A percentile compares a stretch with the other conserved stretches of the same genome.
These are phyloP conservation scores for Vigna unguiculata DNA, from an alignment of 306 rosid species.

Conservation along the genomic window DNA sequence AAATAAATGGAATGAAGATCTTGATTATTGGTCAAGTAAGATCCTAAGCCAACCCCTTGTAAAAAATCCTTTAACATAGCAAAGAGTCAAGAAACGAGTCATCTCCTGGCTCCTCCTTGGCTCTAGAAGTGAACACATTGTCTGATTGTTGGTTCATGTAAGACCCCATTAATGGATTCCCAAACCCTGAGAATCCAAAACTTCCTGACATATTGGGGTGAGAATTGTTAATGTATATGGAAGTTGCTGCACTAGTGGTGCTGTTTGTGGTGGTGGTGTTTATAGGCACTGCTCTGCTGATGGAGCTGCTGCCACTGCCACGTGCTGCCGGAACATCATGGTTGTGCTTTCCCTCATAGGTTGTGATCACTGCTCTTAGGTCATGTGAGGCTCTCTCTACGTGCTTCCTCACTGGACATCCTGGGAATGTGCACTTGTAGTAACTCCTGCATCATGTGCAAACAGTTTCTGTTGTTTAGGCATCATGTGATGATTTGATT, in stretches of 20 bases:
- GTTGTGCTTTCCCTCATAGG: conserved; percentile 96
- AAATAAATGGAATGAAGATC: conserved; percentile 58
- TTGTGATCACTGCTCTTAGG: conserved; percentile 87
- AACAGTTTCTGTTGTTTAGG: background rate
- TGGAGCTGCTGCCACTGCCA: conserved; percentile 70
- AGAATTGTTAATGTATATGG: conserved; percentile 46
- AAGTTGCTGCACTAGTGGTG: conserved; percentile 40
- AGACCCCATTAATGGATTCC: conserved; percentile 51
- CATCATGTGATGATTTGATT: conserved; percentile 24
- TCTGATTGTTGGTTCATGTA: conserved; percentile 62
- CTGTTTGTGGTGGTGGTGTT: conserved; percentile 38
- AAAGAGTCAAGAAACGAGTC: conserved; percentile 76
- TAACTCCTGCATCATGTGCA: conserved; percentile 76
- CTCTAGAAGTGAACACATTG: conserved; percentile 52
- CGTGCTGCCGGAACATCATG: conserved; percentile 95
- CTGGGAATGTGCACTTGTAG: conserved; percentile 91
- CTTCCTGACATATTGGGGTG: conserved; percentile 59
- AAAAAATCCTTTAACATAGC: conserved; percentile 55
- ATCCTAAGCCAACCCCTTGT: conserved; percentile 1
- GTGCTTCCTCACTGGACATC: conserved; percentile 94
- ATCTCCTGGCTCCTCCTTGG: conserved; percentile 88
- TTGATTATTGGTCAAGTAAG: conserved; percentile 26
- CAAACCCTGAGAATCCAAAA: conserved; percentile 59
- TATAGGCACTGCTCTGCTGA: conserved; percentile 56
- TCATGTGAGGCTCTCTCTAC: conserved; percentile 95